A percentile compares a stretch with the other conserved stretches of the same genome.
phyloP scores from a whole-genome alignment of 2,329 filamentous ascomycete species.

The Domatiomyces catenatus region DNA sequence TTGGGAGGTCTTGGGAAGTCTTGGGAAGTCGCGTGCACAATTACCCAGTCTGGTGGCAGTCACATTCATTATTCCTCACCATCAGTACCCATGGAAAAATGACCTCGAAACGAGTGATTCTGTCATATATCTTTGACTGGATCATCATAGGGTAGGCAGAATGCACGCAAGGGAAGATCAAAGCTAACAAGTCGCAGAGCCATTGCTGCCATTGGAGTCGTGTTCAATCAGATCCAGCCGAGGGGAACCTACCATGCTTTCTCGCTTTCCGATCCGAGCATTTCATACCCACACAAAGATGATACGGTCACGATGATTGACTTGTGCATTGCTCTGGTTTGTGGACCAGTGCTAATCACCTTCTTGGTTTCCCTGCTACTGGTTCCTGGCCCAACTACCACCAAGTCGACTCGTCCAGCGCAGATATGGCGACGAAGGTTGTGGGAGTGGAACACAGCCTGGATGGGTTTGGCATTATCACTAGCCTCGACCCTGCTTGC shows the following conservation, averaged over 20 bases:
- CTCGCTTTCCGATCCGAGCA: slow-evolving; percentile 55
- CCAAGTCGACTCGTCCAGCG: slow-evolving; percentile 42
- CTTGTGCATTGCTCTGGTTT: slow-evolving; percentile 47
- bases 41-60: slow-evolving; percentile 2
- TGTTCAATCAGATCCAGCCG: slow-evolving; percentile 45
- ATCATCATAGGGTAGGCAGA: slow-evolving; percentile 41
- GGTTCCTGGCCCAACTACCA: slow-evolving; percentile 56
- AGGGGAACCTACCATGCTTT: slow-evolving; percentile 30
- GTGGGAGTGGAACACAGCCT: slow-evolving; percentile 80
- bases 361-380: slow-evolving; percentile 48
- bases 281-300: slow-evolving; percentile 59
- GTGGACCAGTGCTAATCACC: slow-evolving; percentile 53
- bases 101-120: slow-evolving; percentile 37
- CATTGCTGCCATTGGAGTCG: slow-evolving; percentile 43
- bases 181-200: slow-evolving; percentile 24
- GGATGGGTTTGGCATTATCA: slow-evolving; percentile 64
- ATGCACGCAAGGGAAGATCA: background rate
- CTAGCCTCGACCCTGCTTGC: slow-evolving; percentile 61
- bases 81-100: slow-evolving; percentile 10
- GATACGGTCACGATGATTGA: slow-evolving; percentile 58
- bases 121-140: slow-evolving; percentile 64
- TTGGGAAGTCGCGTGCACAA: slow-evolving; percentile 12
- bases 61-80: slow-evolving; percentile 6
- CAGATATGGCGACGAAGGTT: slow-evolving; percentile 66
- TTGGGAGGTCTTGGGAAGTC: background rate